These are phyloP conservation scores for Quercus parvula DNA, from an alignment of 306 rosid species.

Conservation along the genomic window DNA sequence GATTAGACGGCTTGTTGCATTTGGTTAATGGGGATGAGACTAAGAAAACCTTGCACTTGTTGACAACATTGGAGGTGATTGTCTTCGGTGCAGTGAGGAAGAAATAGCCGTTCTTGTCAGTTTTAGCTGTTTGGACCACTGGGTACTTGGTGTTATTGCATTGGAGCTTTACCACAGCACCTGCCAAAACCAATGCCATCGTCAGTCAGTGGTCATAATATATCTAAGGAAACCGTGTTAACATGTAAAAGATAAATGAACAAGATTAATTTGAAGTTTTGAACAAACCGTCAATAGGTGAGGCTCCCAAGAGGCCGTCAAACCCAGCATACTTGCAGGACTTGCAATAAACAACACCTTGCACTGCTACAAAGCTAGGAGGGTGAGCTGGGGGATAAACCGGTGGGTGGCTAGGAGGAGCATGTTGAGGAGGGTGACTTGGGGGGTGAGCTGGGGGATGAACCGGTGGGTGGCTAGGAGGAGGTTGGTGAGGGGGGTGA, in stretches of 20 bases:
- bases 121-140: constrained; percentile 16
- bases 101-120: constrained; percentile 81
- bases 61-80: constrained; percentile 61
- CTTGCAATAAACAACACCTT: constrained; percentile 84
- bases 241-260: neutral
- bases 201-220: neutral
- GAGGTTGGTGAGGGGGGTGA: too few species aligned
- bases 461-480: too few species aligned
- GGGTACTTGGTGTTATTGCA: constrained; percentile 69
- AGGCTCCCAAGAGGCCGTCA: constrained; percentile 58
- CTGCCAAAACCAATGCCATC: constrained; percentile 27
- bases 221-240: too few species aligned
- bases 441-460: too few species aligned
- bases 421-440: constrained; percentile 18
- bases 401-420: neutral
- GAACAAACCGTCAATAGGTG: constrained; percentile 49
- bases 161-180: constrained; percentile 58
- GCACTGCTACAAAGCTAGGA: constrained; percentile 48
- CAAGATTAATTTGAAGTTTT: neutral
- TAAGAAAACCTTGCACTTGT: constrained; percentile 55
- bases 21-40: constrained; percentile 40
- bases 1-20: constrained; percentile 43
- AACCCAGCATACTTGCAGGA: constrained; percentile 63
- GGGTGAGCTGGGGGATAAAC: constrained; percentile 27
- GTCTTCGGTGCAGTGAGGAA: constrained; percentile 55